A percentile compares a stretch with the other conserved stretches of the same genome.
Evolutionary conservation across 805 yeast genomes (phyloP).

Genomic region (Candida saitoana): DNA sequence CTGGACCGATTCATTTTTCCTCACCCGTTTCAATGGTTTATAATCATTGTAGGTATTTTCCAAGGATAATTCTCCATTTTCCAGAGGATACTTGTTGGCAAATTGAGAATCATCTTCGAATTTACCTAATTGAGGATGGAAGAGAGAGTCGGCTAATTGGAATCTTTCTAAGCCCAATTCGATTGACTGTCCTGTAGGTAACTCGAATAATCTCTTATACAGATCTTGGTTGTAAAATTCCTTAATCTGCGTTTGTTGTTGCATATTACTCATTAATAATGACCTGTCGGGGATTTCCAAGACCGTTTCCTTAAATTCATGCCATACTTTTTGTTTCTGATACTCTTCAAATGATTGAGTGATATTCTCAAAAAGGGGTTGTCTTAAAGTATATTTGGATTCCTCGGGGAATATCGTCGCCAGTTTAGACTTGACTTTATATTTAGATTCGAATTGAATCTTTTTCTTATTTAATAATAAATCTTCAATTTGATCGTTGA

Average conservation of each 20-base stretch:
- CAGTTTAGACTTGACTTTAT: constrained; percentile 46
- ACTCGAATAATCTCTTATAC: constrained; percentile 54
- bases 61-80: constrained; percentile 51
- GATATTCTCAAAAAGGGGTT: constrained; percentile 19
- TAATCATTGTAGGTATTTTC: constrained; percentile 55
- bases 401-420: constrained; percentile 30
- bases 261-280: constrained; percentile 17
- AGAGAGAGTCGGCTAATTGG: constrained; percentile 67
- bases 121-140: constrained; percentile 52
- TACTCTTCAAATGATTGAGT: constrained; percentile 52
- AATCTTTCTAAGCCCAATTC: constrained; percentile 59
- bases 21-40: constrained; percentile 65
- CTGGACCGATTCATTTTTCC: constrained; percentile 37
- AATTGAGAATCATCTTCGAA: constrained; percentile 18
- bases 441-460: constrained; percentile 34
- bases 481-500: constrained; percentile 51
- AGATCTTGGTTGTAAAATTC: constrained; percentile 25
- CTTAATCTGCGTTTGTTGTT: constrained; percentile 17
- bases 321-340: constrained; percentile 52
- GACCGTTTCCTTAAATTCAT: constrained; percentile 73
- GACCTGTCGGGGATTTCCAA: constrained; percentile 50
- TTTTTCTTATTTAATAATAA: constrained; percentile 29
- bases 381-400: constrained; percentile 16
- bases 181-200: constrained; percentile 70
- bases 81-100: constrained; percentile 26